phyloP scores from a whole-genome alignment of 2,329 filamentous ascomycete genomes.

The Dothideomycetidae sp. region DNA sequence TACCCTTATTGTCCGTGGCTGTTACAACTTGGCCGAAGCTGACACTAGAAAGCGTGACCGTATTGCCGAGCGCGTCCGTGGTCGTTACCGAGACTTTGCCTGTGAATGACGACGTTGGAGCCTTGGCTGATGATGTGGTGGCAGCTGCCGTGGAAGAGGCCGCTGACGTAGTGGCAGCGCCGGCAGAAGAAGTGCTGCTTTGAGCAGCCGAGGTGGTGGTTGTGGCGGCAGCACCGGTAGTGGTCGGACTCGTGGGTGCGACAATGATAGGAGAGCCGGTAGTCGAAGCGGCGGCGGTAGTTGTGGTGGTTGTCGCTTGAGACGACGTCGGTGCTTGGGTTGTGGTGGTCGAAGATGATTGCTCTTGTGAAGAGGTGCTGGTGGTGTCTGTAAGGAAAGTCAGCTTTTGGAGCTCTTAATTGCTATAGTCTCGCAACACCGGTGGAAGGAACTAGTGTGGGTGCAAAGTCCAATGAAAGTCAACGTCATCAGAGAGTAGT shows the following conservation, averaged over 20 bases:
- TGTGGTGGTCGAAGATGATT: conserved; percentile 2
- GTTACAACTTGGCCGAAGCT: conserved; percentile 29
- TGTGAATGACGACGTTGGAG: conserved; percentile 23
- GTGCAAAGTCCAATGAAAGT: no score
- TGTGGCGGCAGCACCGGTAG: conserved; percentile 18
- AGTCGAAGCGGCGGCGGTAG: conserved; percentile 4
- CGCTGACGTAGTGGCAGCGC: conserved; percentile 13
- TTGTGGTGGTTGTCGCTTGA: conserved; percentile 1
- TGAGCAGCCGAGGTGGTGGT: conserved; percentile 20
- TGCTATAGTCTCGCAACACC: no score
- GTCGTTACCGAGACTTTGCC: conserved; percentile 21
- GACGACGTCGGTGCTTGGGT: conserved; percentile 9
- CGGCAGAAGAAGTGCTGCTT: conserved; percentile 12
- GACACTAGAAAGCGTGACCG: conserved; percentile 22
- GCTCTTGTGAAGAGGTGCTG: conserved; percentile 8
- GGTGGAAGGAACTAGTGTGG: no score
- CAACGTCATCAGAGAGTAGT: neutral
- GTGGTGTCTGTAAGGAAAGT: neutral
- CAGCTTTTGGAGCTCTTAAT: neutral
- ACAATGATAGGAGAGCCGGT: conserved; percentile 25
- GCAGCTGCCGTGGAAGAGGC: conserved; percentile 16
- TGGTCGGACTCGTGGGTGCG: conserved; percentile 25
- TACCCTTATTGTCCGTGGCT: conserved; percentile 27
- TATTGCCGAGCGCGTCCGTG: conserved; percentile 27
- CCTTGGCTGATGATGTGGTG: conserved; percentile 23